A percentile compares a stretch with the other conserved stretches of the same genome.
phyloP scores from a whole-genome alignment of 2,329 filamentous ascomycete genomes.

The Colletotrichum musicola region DNA sequence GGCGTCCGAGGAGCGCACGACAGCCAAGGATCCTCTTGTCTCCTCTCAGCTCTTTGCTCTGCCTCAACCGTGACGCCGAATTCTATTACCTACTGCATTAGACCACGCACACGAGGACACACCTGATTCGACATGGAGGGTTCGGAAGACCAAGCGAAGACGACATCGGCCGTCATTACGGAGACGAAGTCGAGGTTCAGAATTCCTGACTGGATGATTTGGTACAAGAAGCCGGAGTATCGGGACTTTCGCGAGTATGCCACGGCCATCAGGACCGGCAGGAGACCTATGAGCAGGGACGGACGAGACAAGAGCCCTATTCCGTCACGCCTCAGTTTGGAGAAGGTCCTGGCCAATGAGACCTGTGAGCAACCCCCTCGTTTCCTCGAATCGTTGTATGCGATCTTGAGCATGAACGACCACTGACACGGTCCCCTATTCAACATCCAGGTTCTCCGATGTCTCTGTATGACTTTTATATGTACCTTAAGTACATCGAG shows the following conservation, averaged over 20 bases:
- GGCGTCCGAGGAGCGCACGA: neutral
- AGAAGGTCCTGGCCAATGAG: constrained; percentile 61
- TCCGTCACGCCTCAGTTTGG: constrained; percentile 55
- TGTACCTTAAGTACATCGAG: constrained; percentile 64
- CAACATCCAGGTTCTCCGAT: constrained; percentile 56
- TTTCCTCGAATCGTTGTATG: neutral
- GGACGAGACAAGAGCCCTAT: constrained; percentile 51
- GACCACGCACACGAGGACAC: neutral
- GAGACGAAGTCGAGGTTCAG: constrained; percentile 24
- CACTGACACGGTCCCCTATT: neutral
- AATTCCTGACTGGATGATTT: constrained; percentile 52
- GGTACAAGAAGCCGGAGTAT: constrained; percentile 65
- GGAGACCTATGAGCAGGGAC: constrained; percentile 52
- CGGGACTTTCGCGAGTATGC: constrained; percentile 61
- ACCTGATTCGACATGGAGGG: constrained; percentile 4
- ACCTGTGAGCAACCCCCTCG: constrained; percentile 51
- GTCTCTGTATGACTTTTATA: constrained; percentile 64
- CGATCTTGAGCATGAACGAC: neutral
- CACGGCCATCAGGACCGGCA: constrained; percentile 49
- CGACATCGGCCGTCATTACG: neutral
- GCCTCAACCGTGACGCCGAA: neutral
- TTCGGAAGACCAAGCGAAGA: neutral
- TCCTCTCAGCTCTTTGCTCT: neutral
- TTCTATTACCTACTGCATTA: neutral
- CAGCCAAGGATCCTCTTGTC: neutral